Evolutionary conservation across 2,329 filamentous ascomycete species (phyloP).

Genomic region (Aspergillus sp.): DNA sequence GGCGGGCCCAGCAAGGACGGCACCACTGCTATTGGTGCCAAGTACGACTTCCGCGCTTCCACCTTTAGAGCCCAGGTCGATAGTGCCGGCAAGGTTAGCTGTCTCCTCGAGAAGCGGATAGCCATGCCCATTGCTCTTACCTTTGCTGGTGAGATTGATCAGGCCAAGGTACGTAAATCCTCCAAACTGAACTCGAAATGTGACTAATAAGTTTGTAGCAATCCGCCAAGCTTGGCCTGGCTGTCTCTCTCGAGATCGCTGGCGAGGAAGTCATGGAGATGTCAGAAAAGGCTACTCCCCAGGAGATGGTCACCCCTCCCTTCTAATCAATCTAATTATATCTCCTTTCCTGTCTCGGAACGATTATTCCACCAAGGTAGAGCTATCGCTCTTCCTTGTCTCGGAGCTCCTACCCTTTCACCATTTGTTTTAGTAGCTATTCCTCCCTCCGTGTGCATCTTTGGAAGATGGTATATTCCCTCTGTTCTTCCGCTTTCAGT

Average conservation of each 20-base stretch:
- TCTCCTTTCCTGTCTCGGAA: background rate
- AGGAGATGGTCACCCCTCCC: constrained; percentile 53
- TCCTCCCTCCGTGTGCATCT: constrained; percentile 39
- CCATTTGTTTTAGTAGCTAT: constrained; percentile 52
- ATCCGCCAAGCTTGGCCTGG: constrained; percentile 91
- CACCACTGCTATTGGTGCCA: constrained; percentile 86
- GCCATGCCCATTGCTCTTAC: constrained; percentile 90
- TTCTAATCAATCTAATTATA: constrained; percentile 43
- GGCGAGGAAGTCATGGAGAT: constrained; percentile 86
- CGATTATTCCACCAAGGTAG: constrained; percentile 9
- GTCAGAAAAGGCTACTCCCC: constrained; percentile 62
- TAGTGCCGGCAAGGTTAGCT: constrained; percentile 90
- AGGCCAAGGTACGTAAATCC: constrained; percentile 75
- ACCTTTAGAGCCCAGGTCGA: constrained; percentile 96
- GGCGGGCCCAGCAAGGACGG: constrained; percentile 83
- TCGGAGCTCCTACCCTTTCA: constrained; percentile 36
- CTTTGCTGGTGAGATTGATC: constrained; percentile 95
- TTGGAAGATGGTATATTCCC: constrained; percentile 39
- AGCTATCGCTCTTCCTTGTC: constrained; percentile 19
- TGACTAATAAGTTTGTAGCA: constrained; percentile 62
- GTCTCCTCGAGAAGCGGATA: constrained; percentile 92
- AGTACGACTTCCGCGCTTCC: constrained; percentile 96
- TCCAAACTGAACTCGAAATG: constrained; percentile 21
- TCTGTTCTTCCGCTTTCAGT: constrained; percentile 37
- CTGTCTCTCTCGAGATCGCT: constrained; percentile 86